Conservation (phyloP, 129 eudicot species). For the Saposhnikovia divaricata region DNA sequence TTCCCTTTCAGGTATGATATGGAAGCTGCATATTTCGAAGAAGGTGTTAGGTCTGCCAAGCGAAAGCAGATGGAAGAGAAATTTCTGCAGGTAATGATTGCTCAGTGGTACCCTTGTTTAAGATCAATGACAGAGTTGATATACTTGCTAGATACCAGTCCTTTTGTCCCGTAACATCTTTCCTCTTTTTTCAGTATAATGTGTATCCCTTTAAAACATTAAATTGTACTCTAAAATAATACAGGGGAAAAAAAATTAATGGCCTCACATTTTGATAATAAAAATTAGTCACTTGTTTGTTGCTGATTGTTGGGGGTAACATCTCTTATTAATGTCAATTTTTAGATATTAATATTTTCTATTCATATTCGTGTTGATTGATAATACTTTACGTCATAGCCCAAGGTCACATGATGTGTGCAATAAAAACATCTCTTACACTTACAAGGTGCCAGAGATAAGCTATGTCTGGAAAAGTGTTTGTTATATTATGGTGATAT, state of each 20-base stretch:
- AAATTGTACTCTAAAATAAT: not conserved
- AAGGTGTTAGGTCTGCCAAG: constrained; percentile 45
- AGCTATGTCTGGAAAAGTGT: not conserved
- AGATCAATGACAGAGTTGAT: not conserved
- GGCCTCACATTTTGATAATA: not conserved
- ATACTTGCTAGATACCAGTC: not conserved
- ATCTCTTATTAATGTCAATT: not conserved
- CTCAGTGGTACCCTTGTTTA: not conserved
- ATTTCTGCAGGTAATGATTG: constrained; percentile 32
- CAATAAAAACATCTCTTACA: not conserved
- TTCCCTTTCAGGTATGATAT: constrained; percentile 42
- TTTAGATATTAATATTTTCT: not conserved
- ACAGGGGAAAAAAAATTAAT: not conserved
- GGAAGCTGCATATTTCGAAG: constrained; percentile 49
- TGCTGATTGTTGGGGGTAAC: not conserved
- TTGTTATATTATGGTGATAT: not conserved
- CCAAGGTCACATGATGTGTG: not conserved
- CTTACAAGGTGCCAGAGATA: not conserved
- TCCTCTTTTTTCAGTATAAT: not conserved
- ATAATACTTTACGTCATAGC: not conserved
- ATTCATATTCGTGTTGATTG: not conserved
- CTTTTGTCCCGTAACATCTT: not conserved
- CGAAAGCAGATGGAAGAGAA: constrained; percentile 41
- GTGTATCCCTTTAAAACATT: not conserved
- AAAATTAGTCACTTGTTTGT: not conserved